Conservation (phyloP, 257 asterid genomes). For the Lantana camara region DNA sequence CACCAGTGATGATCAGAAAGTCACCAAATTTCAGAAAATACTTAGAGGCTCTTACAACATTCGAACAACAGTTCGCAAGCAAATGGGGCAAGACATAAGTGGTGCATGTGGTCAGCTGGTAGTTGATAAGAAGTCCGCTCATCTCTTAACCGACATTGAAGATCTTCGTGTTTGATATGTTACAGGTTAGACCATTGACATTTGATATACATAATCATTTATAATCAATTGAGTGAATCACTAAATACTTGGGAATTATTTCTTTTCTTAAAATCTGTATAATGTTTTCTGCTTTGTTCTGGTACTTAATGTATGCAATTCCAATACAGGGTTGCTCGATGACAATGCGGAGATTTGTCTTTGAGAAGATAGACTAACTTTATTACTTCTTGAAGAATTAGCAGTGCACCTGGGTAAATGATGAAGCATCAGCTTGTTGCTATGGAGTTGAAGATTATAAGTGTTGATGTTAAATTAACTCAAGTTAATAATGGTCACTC, state of each 20-base stretch:
- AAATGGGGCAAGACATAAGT: slow-evolving; percentile 98
- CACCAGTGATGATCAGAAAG: slow-evolving; percentile 67
- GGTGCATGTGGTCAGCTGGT: slow-evolving; percentile 99
- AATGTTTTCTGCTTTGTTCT: too few relatives aligned
- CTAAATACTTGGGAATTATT: background rate
- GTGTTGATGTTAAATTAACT: background rate
- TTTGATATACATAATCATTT: background rate
- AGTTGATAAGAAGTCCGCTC: slow-evolving; percentile 48
- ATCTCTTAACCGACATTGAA: slow-evolving; percentile 78
- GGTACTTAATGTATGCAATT: background rate
- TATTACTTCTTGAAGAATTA: background rate
- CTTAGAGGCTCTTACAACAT: slow-evolving; percentile 79
- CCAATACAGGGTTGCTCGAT: slow-evolving; percentile 1
- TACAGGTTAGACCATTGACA: slow-evolving; percentile 8
- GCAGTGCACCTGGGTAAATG: background rate
- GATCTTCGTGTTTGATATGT: slow-evolving; percentile 64
- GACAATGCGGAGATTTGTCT: background rate
- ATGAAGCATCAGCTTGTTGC: background rate
- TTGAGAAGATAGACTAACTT: background rate
- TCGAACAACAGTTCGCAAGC: slow-evolving; percentile 87
- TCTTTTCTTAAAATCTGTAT: too few relatives aligned
- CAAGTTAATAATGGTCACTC: too few relatives aligned
- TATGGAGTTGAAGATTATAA: background rate
- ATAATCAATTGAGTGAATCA: slow-evolving; percentile 7
- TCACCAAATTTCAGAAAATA: slow-evolving; percentile 66